phyloP scores from a whole-genome alignment of 768 basidiomycete genomes.

The Lactarius sp. region DNA sequence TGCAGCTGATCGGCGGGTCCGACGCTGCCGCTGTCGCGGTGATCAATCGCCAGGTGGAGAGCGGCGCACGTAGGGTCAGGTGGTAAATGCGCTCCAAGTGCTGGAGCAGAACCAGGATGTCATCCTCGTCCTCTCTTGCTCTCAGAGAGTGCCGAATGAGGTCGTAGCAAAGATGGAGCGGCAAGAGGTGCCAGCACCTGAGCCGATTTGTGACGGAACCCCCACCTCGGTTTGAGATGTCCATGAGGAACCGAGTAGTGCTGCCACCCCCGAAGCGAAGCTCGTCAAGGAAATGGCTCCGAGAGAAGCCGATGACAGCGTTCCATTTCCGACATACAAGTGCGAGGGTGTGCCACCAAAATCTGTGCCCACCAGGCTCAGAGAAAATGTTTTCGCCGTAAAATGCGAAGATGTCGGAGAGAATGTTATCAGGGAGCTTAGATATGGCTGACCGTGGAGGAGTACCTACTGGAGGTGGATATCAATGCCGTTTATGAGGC shows the following conservation, averaged over 20 bases:
- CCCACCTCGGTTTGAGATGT: neutral
- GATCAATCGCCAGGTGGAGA: neutral
- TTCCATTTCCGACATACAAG: constrained; percentile 9
- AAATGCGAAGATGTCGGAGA: constrained; percentile 1
- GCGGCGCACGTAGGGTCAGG: neutral
- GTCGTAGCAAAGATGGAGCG: too few relatives aligned
- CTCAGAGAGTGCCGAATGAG: too few relatives aligned
- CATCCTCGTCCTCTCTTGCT: too few relatives aligned
- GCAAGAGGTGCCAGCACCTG: too few relatives aligned
- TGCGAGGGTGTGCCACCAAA: constrained; percentile 3
- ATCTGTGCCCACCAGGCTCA: neutral
- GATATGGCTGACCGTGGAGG: neutral
- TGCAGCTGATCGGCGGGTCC: neutral
- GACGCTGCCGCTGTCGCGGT: neutral
- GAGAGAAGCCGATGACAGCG: neutral
- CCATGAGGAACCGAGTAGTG: neutral
- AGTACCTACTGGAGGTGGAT: neutral
- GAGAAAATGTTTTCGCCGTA: neutral
- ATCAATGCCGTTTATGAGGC: neutral
- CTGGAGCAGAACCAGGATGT: too few relatives aligned
- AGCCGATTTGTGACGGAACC: neutral
- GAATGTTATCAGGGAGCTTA: neutral
- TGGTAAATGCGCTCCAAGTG: too few relatives aligned
- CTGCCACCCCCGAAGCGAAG: neutral
- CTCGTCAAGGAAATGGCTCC: neutral